Evolutionary conservation across 148 eudicot genomes (phyloP).

Genomic region (Chenopodium album): DNA sequence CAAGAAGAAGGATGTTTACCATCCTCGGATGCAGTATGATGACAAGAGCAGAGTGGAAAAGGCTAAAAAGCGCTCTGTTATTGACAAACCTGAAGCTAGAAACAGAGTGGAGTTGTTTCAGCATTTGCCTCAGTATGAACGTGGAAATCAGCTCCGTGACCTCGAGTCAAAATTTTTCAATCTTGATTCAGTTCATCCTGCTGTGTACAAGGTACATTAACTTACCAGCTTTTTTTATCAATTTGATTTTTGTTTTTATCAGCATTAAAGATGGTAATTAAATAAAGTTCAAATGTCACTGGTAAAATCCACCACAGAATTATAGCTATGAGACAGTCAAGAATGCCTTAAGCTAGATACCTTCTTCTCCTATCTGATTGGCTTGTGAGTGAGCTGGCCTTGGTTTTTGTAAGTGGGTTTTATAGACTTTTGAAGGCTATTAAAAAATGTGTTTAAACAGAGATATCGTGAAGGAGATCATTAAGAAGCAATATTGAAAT

Average conservation of each 20-base stretch:
- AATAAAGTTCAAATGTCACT: background rate
- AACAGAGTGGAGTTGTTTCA: slow-evolving; percentile 79
- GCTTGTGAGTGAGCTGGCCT: background rate
- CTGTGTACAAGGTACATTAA: slow-evolving; percentile 76
- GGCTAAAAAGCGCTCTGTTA: slow-evolving; percentile 71
- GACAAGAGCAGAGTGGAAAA: slow-evolving; percentile 78
- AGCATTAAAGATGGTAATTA: background rate
- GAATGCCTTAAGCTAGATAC: background rate
- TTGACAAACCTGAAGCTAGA: slow-evolving; percentile 73
- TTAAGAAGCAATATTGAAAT: no score
- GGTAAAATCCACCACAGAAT: background rate
- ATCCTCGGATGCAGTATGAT: slow-evolving; percentile 93
- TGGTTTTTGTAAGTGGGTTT: background rate
- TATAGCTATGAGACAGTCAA: background rate
- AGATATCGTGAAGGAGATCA: no score
- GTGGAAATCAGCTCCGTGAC: slow-evolving; percentile 64
- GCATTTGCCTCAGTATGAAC: slow-evolving; percentile 94
- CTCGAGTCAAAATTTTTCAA: slow-evolving; percentile 69
- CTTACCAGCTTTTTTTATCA: background rate
- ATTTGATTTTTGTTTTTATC: background rate
- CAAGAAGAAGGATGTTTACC: slow-evolving; percentile 72
- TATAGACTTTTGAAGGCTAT: no score
- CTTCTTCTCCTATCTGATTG: background rate
- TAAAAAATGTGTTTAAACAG: no score
- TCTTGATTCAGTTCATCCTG: slow-evolving; percentile 71